phyloP scores from a whole-genome alignment of 2,329 filamentous ascomycete species.

The Fusarium sp. region DNA sequence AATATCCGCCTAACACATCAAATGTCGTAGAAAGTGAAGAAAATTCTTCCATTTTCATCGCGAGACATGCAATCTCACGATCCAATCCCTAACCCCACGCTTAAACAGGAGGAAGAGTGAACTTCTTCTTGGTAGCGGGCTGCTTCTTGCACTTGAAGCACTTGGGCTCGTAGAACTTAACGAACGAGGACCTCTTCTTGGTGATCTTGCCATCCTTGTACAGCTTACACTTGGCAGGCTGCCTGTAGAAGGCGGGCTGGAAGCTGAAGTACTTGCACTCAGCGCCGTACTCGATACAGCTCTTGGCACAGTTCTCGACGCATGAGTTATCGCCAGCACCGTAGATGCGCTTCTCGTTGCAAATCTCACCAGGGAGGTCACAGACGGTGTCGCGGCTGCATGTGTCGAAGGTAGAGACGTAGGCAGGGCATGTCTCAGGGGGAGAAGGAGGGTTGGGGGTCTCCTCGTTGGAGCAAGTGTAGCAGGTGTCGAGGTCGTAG shows the following conservation, averaged over 20 bases:
- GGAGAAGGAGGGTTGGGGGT: constrained; percentile 1
- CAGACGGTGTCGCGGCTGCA: constrained; percentile 26
- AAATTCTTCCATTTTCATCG: constrained; percentile 9
- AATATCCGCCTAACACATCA: constrained; percentile 13
- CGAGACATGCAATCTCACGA: not conserved
- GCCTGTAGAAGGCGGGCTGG: not conserved
- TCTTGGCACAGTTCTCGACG: constrained; percentile 41
- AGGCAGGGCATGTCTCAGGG: constrained; percentile 28
- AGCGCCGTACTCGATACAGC: constrained; percentile 27
- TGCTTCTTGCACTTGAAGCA: constrained; percentile 31
- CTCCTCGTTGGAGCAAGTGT: constrained; percentile 8
- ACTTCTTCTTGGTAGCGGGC: not conserved
- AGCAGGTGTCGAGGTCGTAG: constrained; percentile 35
- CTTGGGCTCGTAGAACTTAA: constrained; percentile 36
- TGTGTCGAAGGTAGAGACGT: constrained; percentile 24
- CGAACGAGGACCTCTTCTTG: constrained; percentile 5
- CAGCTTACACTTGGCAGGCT: constrained; percentile 31
- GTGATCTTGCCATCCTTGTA: constrained; percentile 28
- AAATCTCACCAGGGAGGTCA: constrained; percentile 24
- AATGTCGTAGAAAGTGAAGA: constrained; percentile 31
- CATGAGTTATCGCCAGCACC: constrained; percentile 19
- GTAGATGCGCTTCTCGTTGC: constrained; percentile 18
- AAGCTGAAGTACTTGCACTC: constrained; percentile 35
- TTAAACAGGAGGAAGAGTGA: not conserved
- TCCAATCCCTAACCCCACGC: not conserved